Evolutionary conservation across 2,329 filamentous ascomycete genomes (phyloP), one percentile per base, ranked within the genome.

Genomic region (Epichloe sibirici): DNA sequence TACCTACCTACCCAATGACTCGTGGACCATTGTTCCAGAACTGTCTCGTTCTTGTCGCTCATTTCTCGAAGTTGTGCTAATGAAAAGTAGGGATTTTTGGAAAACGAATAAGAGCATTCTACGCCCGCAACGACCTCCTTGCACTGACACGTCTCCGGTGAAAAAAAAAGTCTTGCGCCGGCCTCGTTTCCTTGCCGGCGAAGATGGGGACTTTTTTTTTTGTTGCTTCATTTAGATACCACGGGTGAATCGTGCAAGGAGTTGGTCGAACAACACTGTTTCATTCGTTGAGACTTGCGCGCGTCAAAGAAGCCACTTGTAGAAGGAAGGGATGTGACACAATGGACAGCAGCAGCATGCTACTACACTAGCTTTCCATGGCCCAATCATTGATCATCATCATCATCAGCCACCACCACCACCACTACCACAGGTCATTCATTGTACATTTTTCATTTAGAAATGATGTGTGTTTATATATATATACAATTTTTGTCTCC

Each of bases 31-130:
- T 31, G 31, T 11, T 31, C 9, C 31, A 31, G 31, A 9, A 31
- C 9, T 31, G 31, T 11, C 31, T 31, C 9, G 31, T 11, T 31
- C 9, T 31, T 8, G 9, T n/a, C n/a, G 3, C 7, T 3, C 9
- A 4, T 6, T 15, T 12, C 3, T 15, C 11, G 5, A 5, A 2
- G 8, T n/a, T 12, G 38, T 37, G 35, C 53, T 56, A 45, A 61
- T 40, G n/a, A 15, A 37, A 46, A 45, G 6, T 57, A 90, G 86
- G 93, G 66, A 68, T 93, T 13, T 86, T 83, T 58, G 88, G 89
- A 8, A 94, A 94, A 71, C 75, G 79, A 53, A 84, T 88, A 56
- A 77, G 88, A 49, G 81, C 80, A 21, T 90, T 85, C 65, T 90
- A 86, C 63, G 75, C 86, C 57, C 77, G 82, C n/a, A 77, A 91